A percentile compares a stretch with the other conserved stretches of the same genome.
Conservation (phyloP, 129 eudicot genomes). For the Glebionis coronaria region DNA sequence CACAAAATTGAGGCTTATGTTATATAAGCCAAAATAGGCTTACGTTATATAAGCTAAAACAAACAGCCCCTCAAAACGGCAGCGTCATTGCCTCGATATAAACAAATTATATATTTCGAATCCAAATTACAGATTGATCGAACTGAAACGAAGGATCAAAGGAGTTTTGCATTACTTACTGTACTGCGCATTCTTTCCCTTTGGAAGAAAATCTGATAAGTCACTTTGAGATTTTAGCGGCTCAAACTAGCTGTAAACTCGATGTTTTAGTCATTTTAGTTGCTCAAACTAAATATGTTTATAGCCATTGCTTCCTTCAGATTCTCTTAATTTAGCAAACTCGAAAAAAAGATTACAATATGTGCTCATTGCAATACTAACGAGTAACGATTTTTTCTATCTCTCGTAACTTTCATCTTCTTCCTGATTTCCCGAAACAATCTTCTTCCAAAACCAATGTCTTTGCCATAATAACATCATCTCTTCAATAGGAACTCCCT, state of each 20-base stretch:
- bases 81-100: too few species aligned
- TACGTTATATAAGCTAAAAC: too few species aligned
- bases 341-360: neutral
- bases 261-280: neutral
- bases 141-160: too few species aligned
- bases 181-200: too few species aligned
- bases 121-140: too few species aligned
- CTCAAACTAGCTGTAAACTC: neutral
- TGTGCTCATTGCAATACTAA: neutral
- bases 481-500: constrained; percentile 94
- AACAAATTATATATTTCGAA: too few species aligned
- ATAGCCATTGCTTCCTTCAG: neutral
- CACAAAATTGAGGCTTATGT: too few species aligned
- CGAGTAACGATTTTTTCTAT: constrained; percentile 21
- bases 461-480: constrained; percentile 80
- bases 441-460: constrained; percentile 94
- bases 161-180: too few species aligned
- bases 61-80: too few species aligned
- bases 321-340: neutral
- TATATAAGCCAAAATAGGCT: too few species aligned
- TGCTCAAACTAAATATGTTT: neutral
- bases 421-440: constrained; percentile 34
- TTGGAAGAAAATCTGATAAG: too few species aligned
- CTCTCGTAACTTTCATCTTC: constrained; percentile 24
- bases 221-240: too few species aligned